These are phyloP conservation scores for Rhododendron ovatum DNA, from an alignment of 148 eudicot species.

Conservation along the genomic window DNA sequence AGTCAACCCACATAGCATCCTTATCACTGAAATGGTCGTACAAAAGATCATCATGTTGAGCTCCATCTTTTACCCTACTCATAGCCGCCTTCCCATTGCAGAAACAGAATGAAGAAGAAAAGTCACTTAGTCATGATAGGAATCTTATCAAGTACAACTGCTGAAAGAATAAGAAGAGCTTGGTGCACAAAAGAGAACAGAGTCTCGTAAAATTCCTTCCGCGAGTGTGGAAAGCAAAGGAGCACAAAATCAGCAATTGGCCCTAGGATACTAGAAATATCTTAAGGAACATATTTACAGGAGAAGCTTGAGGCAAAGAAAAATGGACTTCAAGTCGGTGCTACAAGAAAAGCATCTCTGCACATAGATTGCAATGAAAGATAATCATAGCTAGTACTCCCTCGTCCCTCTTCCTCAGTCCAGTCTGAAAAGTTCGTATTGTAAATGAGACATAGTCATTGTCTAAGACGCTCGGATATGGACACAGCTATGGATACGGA, in stretches of 20 bases:
- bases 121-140: background rate
- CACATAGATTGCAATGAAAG: background rate
- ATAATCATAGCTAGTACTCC: background rate
- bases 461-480: background rate
- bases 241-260: background rate
- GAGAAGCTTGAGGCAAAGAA: background rate
- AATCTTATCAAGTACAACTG: background rate
- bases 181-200: background rate
- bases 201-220: background rate
- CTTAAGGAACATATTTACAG: background rate
- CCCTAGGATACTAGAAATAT: background rate
- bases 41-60: constrained; percentile 62
- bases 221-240: background rate
- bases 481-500: background rate
- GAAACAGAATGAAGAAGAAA: background rate
- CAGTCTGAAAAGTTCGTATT: background rate
- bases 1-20: constrained; percentile 91
- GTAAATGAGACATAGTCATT: background rate
- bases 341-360: background rate
- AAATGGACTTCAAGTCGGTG: background rate
- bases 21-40: constrained; percentile 75
- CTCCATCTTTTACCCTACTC: constrained; percentile 63
- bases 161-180: background rate
- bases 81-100: constrained; percentile 69
- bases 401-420: background rate